These are phyloP conservation scores for Vanrija sp. DNA, from an alignment of 1,284 basidiomycete species.

Conservation along the genomic window DNA sequence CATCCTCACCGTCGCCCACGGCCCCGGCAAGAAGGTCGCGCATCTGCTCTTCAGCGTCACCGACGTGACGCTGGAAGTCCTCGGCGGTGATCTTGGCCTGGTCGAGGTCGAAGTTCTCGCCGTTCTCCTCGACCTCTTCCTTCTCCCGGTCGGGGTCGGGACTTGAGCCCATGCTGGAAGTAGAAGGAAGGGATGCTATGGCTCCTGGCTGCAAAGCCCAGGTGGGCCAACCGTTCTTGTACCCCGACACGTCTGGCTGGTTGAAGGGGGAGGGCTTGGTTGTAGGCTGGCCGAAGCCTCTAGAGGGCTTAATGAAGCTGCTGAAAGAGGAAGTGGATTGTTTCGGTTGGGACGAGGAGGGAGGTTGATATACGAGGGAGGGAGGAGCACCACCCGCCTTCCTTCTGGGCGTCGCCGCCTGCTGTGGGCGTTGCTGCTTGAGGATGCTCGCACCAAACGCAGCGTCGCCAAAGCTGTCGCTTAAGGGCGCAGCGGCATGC, in stretches of 20 bases:
- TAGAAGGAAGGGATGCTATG: background rate
- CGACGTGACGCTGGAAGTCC: slow-evolving; percentile 30
- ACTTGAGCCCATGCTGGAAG: background rate
- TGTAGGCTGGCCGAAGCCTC: background rate
- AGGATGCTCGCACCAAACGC: too few relatives aligned
- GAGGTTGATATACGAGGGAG: too few relatives aligned
- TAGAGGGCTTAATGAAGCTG: too few relatives aligned
- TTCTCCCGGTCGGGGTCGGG: background rate
- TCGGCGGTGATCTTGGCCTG: slow-evolving; percentile 29
- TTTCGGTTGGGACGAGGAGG: too few relatives aligned
- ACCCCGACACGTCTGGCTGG: slow-evolving; percentile 10
- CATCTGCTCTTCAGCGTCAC: slow-evolving; percentile 57
- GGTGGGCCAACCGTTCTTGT: slow-evolving; percentile 23
- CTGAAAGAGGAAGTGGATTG: too few relatives aligned
- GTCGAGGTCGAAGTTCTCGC: slow-evolving; percentile 41
- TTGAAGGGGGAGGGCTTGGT: background rate
- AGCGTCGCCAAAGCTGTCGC: too few relatives aligned
- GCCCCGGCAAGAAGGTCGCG: slow-evolving; percentile 50
- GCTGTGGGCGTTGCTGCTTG: too few relatives aligned
- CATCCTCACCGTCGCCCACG: slow-evolving; percentile 47
- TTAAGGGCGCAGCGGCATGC: too few relatives aligned
- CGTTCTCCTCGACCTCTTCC: slow-evolving; percentile 23
- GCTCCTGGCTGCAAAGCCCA: slow-evolving; percentile 16
- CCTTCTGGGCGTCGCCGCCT: too few relatives aligned
- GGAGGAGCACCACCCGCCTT: too few relatives aligned